A percentile compares a stretch with the other conserved stretches of the same genome.
phyloP scores from a whole-genome alignment of 805 yeast species.

The Pichia nakasei region DNA sequence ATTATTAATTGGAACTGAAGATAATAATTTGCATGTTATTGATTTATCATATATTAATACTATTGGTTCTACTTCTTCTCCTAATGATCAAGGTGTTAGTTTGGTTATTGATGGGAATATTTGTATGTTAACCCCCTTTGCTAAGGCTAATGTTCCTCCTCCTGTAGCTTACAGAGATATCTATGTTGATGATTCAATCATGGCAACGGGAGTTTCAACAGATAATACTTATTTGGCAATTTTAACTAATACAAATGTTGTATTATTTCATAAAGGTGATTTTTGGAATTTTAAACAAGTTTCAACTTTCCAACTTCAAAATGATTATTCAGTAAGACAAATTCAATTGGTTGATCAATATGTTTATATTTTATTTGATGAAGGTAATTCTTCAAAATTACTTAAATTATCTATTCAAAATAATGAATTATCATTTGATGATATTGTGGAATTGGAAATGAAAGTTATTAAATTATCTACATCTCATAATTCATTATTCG shows the following conservation, averaged over 20 bases:
- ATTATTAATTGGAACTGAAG: slow-evolving; percentile 52
- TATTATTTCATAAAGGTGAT: slow-evolving; percentile 39
- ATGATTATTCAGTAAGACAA: slow-evolving; percentile 47
- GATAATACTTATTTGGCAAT: slow-evolving; percentile 53
- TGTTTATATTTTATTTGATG: slow-evolving; percentile 55
- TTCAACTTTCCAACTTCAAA: slow-evolving; percentile 28
- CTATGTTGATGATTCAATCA: slow-evolving; percentile 43
- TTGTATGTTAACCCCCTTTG: slow-evolving; percentile 71
- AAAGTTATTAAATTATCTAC: slow-evolving; percentile 47
- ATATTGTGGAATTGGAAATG: slow-evolving; percentile 36
- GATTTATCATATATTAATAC: slow-evolving; percentile 57
- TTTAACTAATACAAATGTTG: slow-evolving; percentile 38
- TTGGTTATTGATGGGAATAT: slow-evolving; percentile 72
- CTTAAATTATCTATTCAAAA: slow-evolving; percentile 38
- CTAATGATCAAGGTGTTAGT: slow-evolving; percentile 69
- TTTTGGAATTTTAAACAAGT: slow-evolving; percentile 33
- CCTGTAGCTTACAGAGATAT: slow-evolving; percentile 74
- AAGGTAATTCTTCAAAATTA: slow-evolving; percentile 37
- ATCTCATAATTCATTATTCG: slow-evolving; percentile 42
- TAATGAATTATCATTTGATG: slow-evolving; percentile 33
- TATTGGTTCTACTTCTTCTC: slow-evolving; percentile 60
- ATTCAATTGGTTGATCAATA: slow-evolving; percentile 46
- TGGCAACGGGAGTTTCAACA: slow-evolving; percentile 56
- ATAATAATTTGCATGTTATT: slow-evolving; percentile 44
- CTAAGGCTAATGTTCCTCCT: slow-evolving; percentile 87